Evolutionary conservation across 768 basidiomycete species (phyloP), one percentile per base, ranked within the genome.

Genomic region (Mycena rosella): DNA sequence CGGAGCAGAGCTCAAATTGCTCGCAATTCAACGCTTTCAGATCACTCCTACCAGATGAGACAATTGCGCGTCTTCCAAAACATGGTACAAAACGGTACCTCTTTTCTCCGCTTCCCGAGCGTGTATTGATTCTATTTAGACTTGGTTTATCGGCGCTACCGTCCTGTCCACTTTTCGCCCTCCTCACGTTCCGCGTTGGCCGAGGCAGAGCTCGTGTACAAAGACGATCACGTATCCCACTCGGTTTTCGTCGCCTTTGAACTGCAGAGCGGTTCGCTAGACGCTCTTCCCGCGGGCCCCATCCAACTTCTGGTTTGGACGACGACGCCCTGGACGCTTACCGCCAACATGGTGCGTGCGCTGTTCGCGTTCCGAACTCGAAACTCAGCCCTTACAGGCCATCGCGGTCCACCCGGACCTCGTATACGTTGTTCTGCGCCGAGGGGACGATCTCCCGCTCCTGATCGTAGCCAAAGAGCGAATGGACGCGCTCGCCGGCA

Each of bases 271-370:
- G 60, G 62, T 58, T 65, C 36, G 49, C 85, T 51, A 78, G 84
- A 29, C 10, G 6, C 40, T 18, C 58, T 86, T 9, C 70, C 74
- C 2, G 75, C 76, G 70, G 20, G 73, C 54, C 4, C 70, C 74
- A 78, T 91, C 14, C 84, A 85, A 30, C 72, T 98, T 13, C 81
- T 96, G 20, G 92, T 97, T 5, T 99, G 97, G 97, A 99, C 97
- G 3, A 99, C 97, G 5, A 99, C 97, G 0, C 94, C 97, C 1
- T 99, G 97, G 97, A 99, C 95, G 5, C 80, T 99, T 52, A 95
- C 94, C 7, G 94, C 95, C 2, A 99, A 99, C 74, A 95, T 96
- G 93, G 96, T 96, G 71, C 45, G 86, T 48, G 67, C 22, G 27
- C n/a, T 8, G 18, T 65, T 42, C 42, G 47, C 48, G 47, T 34